Percentiles rank a stretch among this genome's conserved stretches.
phyloP scores from a whole-genome alignment of 129 eudicot species.

The Pulicaria dysenterica region DNA sequence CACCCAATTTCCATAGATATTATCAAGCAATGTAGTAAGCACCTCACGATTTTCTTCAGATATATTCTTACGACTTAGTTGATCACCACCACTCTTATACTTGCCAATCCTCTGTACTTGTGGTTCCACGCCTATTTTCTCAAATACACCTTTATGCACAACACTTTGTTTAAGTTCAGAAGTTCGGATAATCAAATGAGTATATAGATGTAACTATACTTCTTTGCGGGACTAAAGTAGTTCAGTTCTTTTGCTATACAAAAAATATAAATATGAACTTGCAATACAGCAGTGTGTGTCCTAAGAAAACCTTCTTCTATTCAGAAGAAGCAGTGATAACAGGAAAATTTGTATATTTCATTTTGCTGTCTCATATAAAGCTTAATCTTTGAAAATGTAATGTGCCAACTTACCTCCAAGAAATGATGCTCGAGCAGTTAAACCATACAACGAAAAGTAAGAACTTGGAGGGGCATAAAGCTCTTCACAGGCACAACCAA shows the following conservation, averaged over 20 bases:
- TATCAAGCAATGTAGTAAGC: conserved; percentile 80
- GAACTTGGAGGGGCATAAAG: conserved; percentile 93
- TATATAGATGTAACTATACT: too few relatives aligned
- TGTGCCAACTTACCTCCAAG: conserved; percentile 65
- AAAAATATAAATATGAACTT: too few relatives aligned
- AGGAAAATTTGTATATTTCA: too few relatives aligned
- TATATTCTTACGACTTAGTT: conserved; percentile 66
- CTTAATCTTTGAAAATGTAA: neutral
- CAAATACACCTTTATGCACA: conserved; percentile 64
- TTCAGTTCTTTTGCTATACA: too few relatives aligned
- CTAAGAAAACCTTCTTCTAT: too few relatives aligned
- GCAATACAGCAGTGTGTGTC: too few relatives aligned
- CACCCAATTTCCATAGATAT: conserved; percentile 78
- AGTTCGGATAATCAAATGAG: neutral
- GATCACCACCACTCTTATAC: conserved; percentile 92
- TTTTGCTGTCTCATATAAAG: too few relatives aligned
- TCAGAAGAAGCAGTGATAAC: too few relatives aligned
- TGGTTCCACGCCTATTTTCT: conserved; percentile 86
- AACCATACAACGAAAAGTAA: conserved; percentile 75
- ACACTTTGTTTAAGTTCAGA: conserved; percentile 32
- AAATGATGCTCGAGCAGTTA: conserved; percentile 64
- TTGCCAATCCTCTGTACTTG: conserved; percentile 93
- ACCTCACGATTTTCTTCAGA: conserved; percentile 90
- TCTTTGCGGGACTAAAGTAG: too few relatives aligned
- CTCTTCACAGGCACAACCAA: conserved; percentile 84